phyloP scores from a whole-genome alignment of 768 basidiomycete species.

The Mycena leptocephala region DNA sequence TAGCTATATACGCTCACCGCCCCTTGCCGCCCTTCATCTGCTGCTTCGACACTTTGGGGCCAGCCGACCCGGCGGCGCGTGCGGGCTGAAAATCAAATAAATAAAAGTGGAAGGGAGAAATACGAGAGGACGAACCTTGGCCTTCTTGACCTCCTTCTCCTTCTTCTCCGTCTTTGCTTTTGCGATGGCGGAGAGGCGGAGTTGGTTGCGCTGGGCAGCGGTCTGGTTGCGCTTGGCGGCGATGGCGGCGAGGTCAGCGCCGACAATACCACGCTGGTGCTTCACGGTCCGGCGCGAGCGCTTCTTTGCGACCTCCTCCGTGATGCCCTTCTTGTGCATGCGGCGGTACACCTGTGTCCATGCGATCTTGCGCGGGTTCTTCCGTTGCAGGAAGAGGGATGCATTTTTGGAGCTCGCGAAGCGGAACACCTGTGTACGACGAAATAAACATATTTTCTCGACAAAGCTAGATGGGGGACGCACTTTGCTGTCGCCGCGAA shows the following conservation, averaged over 20 bases:
- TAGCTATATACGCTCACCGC: slow-evolving; percentile 61
- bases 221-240: slow-evolving; percentile 95
- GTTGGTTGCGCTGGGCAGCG: slow-evolving; percentile 84
- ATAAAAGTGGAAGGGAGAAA: background rate
- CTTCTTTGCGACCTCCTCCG: slow-evolving; percentile 99
- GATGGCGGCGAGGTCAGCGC: slow-evolving; percentile 94
- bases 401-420: slow-evolving; percentile 94
- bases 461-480: slow-evolving; percentile 36
- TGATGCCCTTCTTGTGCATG: slow-evolving; percentile 99
- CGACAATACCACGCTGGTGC: slow-evolving; percentile 98
- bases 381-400: slow-evolving; percentile 98
- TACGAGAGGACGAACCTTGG: slow-evolving; percentile 68
- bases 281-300: slow-evolving; percentile 97
- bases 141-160: slow-evolving; percentile 94
- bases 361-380: slow-evolving; percentile 99
- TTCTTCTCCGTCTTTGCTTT: slow-evolving; percentile 99
- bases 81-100: slow-evolving; percentile 61
- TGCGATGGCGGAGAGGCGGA: slow-evolving; percentile 87
- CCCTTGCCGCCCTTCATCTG: slow-evolving; percentile 95
- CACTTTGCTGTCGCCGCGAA: slow-evolving; percentile 97
- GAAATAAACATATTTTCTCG: background rate
- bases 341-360: slow-evolving; percentile 96
- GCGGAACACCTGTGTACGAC: slow-evolving; percentile 86
- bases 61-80: slow-evolving; percentile 69
- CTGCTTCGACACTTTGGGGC: slow-evolving; percentile 94